Conservation (phyloP, 2,329 filamentous ascomycete genomes). For the Colletotrichum navitas region DNA sequence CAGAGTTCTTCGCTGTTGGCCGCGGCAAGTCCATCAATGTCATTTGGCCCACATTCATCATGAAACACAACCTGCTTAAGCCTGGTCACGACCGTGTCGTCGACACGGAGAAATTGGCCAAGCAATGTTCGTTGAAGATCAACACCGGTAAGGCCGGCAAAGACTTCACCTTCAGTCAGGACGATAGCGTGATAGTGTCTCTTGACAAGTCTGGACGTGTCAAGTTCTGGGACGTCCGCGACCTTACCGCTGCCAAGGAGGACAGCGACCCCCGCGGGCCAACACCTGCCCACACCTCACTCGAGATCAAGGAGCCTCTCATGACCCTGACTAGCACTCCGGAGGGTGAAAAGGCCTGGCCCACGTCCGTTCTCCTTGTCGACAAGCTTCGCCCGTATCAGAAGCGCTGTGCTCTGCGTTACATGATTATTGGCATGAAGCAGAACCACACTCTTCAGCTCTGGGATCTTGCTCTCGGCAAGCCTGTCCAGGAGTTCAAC, state of each 20-base stretch:
- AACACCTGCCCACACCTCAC: conserved; percentile 66
- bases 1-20: conserved; percentile 94
- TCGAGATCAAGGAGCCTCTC: conserved; percentile 88
- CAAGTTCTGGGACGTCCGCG: conserved; percentile 97
- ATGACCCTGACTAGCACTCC: conserved; percentile 89
- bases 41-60: conserved; percentile 76
- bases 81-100: conserved; percentile 76
- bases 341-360: conserved; percentile 93
- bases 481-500: conserved; percentile 97
- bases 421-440: conserved; percentile 98
- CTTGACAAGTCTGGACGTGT: conserved; percentile 96
- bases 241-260: conserved; percentile 71
- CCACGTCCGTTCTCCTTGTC: conserved; percentile 94
- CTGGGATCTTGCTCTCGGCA: conserved; percentile 95
- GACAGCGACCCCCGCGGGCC: conserved; percentile 64
- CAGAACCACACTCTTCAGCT: conserved; percentile 99
- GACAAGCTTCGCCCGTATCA: conserved; percentile 95
- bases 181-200: conserved; percentile 93
- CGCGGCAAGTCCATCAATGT: conserved; percentile 97
- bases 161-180: conserved; percentile 97
- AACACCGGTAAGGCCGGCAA: conserved; percentile 98
- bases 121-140: conserved; percentile 90
- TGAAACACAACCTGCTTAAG: conserved; percentile 74
- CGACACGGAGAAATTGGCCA: conserved; percentile 88
- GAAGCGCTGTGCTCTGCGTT: conserved; percentile 89